A percentile compares a stretch with the other conserved stretches of the same genome.
phyloP scores from a whole-genome alignment of 805 yeast species.

The Candida krabiensis region DNA sequence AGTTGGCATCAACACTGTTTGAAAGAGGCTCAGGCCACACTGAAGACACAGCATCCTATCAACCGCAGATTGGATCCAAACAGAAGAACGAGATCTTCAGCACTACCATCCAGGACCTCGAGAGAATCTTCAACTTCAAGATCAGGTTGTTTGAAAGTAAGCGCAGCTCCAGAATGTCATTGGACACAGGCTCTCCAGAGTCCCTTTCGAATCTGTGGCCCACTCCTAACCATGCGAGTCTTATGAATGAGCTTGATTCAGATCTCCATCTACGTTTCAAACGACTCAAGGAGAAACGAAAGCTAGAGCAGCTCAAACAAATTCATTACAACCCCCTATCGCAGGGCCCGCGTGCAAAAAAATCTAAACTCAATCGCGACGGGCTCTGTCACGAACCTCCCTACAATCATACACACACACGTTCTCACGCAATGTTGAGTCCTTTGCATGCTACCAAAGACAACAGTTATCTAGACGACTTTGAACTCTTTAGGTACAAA shows the following conservation, averaged over 20 bases:
- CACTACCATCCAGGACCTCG: slow-evolving; percentile 23
- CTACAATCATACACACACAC: no score
- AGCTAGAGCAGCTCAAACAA: slow-evolving; percentile 1
- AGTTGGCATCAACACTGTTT: no score
- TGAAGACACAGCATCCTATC: not conserved
- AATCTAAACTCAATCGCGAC: no score
- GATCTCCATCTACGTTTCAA: slow-evolving; percentile 11
- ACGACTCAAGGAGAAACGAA: slow-evolving; percentile 9
- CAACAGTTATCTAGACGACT: slow-evolving; percentile 19
- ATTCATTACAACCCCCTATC: no score
- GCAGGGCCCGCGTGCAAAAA: no score
- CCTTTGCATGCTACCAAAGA: no score
- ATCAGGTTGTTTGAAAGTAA: slow-evolving; percentile 15
- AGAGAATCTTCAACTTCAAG: slow-evolving; percentile 24
- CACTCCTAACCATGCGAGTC: slow-evolving; percentile 1
- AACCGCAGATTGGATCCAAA: not conserved
- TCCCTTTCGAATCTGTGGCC: not conserved
- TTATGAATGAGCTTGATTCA: slow-evolving; percentile 14
- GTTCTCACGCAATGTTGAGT: no score
- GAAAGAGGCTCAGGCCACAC: not conserved
- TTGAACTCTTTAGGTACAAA: slow-evolving; percentile 20
- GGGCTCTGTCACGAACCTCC: no score
- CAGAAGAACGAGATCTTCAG: slow-evolving; percentile 14
- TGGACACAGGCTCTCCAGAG: not conserved
- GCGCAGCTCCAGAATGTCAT: not conserved